phyloP scores from a whole-genome alignment of 108 stramenopile species.

The Seminavis robusta region DNA sequence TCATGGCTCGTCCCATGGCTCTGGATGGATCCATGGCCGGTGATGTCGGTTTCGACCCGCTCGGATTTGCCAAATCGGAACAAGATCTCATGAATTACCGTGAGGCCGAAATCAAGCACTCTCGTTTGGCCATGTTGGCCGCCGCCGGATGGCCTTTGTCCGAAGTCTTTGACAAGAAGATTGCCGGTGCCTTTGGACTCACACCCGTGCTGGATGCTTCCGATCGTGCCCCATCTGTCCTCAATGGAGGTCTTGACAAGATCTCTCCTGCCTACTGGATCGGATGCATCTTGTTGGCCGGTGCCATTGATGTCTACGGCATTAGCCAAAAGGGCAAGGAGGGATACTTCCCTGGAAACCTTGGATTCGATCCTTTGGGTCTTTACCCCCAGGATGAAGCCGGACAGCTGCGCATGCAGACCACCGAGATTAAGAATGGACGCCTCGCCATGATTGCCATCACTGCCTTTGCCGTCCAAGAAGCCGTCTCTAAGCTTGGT shows the following conservation, averaged over 20 bases:
- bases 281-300: conserved; percentile 60
- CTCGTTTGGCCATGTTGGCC: conserved; percentile 86
- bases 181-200: conserved; percentile 57
- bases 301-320: conserved; percentile 71
- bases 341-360: conserved; percentile 73
- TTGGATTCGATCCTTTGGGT: conserved; percentile 75
- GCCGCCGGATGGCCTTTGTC: conserved; percentile 85
- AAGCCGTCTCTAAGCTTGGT: conserved; percentile 61
- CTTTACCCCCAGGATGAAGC: conserved; percentile 61
- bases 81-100: conserved; percentile 72
- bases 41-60: conserved; percentile 85
- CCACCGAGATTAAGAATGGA: conserved; percentile 89
- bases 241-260: conserved; percentile 89
- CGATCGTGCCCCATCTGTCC: conserved; percentile 70
- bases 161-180: conserved; percentile 70
- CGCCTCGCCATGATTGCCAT: conserved; percentile 91
- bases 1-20: conserved; percentile 64
- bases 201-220: conserved; percentile 56
- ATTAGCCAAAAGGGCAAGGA: conserved; percentile 29
- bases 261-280: conserved; percentile 81
- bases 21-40: conserved; percentile 75
- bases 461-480: conserved; percentile 78
- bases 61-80: conserved; percentile 66
- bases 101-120: conserved; percentile 86
- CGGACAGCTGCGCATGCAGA: conserved; percentile 63